Percentiles rank a stretch among this genome's conserved stretches.
These are phyloP conservation scores for Monosporascus sp. DNA, from an alignment of 2,329 filamentous ascomycete genomes.

Conservation along the genomic window DNA sequence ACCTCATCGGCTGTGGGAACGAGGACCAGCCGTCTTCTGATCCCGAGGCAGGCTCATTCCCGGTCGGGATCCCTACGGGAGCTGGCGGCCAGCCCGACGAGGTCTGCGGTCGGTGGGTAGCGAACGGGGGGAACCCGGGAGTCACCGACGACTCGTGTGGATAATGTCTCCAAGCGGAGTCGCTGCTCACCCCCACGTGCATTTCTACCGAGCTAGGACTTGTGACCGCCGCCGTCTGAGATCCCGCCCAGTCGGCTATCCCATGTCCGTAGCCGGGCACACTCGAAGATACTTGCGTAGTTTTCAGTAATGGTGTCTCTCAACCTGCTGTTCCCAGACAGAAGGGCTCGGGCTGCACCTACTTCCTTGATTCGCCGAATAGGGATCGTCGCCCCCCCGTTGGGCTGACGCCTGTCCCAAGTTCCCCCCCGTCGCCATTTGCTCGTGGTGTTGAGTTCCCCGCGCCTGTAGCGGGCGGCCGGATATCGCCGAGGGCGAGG, in stretches of 20 bases:
- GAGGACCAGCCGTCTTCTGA: conserved; percentile 39
- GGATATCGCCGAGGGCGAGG: conserved; percentile 41
- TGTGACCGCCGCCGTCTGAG: conserved; percentile 29
- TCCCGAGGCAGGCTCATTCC: conserved; percentile 33
- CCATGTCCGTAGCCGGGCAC: conserved; percentile 34
- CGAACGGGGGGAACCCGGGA: conserved; percentile 46
- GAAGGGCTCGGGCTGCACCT: conserved; percentile 21
- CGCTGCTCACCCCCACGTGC: conserved; percentile 33
- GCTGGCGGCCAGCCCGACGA: conserved; percentile 36
- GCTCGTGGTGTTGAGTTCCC: conserved; percentile 35
- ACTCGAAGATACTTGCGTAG: conserved; percentile 28
- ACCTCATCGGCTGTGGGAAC: conserved; percentile 38
- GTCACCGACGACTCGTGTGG: conserved; percentile 46
- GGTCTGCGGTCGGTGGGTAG: conserved; percentile 32
- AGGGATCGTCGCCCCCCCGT: conserved; percentile 19
- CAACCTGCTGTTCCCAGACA: not conserved
- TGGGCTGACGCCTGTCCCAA: conserved; percentile 15
- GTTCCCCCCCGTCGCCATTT: conserved; percentile 38
- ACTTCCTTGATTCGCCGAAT: conserved; percentile 38
- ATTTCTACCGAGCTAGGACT: conserved; percentile 35
- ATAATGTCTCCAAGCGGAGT: conserved; percentile 43
- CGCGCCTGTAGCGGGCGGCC: conserved; percentile 38
- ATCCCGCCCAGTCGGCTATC: conserved; percentile 36
- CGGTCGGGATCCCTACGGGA: conserved; percentile 22
- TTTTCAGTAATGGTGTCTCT: conserved; percentile 17